Evolutionary conservation across 1,139 yeast genomes (phyloP), one percentile per base, ranked within the genome.

Genomic region (Candida sp.): DNA sequence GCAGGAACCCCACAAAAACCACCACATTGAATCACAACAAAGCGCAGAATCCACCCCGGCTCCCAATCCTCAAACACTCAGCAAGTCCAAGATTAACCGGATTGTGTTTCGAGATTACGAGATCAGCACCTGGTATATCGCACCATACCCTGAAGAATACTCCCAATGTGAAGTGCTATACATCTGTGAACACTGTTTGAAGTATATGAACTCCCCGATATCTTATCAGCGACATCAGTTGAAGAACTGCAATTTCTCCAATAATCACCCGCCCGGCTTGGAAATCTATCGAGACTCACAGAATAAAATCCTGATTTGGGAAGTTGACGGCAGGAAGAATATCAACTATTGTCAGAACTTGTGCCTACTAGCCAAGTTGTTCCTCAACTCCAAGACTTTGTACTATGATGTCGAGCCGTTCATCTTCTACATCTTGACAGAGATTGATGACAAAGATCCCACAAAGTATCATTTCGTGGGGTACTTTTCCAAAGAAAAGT

Each of bases 351-450:
- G 98, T 67, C 97, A 92, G 65, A 92, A 91, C 65, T 70, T 94
- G 50, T 94, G 99, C 71, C 75, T 94, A 44, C 69, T 94, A 56
- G 97, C 98, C 2, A 94, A 94, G 65, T 73, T 93, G 53, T 94
- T 93, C 61, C 76, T 94, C 47, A 92, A 92, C 68, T 90, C 97
- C 7, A 94, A 94, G 63, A 92, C 98, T 0, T 73, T 94, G 46
- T 92, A 92, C 63, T 92, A 92, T 65, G 98, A 93, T 63, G 98
- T 94, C 38, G 98, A 93, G 63, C 98, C 98, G 1, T 94, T 94
- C 61, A 80, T 90, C 63, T 94, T 94, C 64, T 94, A 94, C 68
- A 84, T 92, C 2, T 71, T 94, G 49, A 89, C 94, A 1, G 96
- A 88, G 60, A 74, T 81, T 31, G 93, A 87, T 60, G 75, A 73